Conservation (phyloP, 2,329 filamentous ascomycete species). For the Shiraia bambusicola region DNA sequence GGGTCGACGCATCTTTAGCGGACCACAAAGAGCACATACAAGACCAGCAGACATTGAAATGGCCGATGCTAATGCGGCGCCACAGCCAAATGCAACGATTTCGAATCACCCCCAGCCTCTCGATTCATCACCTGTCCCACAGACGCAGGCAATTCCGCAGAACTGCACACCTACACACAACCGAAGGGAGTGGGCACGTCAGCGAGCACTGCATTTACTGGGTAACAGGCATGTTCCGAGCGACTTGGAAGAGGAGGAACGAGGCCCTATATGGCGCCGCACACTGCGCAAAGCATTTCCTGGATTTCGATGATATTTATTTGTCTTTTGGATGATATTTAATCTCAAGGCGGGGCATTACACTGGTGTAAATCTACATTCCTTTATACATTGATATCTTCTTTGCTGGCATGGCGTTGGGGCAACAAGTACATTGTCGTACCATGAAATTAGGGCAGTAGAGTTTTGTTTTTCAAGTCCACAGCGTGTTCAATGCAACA, state of each 20-base stretch:
- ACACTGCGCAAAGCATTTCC: conserved; percentile 39
- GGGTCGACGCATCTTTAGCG: conserved; percentile 37
- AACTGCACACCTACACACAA: conserved; percentile 25
- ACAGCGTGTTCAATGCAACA: too few species aligned
- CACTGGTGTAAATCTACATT: too few species aligned
- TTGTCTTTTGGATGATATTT: conserved; percentile 7
- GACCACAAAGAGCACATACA: conserved; percentile 23
- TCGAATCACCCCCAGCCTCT: background rate
- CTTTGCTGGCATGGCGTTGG: too few species aligned
- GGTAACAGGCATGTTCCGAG: conserved; percentile 31
- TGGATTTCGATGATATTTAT: conserved; percentile 26
- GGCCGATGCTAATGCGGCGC: conserved; percentile 11
- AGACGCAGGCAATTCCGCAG: conserved; percentile 4
- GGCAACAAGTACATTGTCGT: too few species aligned
- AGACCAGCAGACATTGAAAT: conserved; percentile 36
- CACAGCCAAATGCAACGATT: background rate
- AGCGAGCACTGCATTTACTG: conserved; percentile 48
- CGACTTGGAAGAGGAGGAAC: conserved; percentile 27
- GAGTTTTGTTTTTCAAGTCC: too few species aligned
- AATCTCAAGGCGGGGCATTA: background rate
- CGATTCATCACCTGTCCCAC: conserved; percentile 1
- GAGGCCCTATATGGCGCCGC: conserved; percentile 28
- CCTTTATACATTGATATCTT: too few species aligned
- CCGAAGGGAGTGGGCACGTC: conserved; percentile 49
- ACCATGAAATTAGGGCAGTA: too few species aligned